Evolutionary conservation across 345 rosid species (phyloP).

Genomic region (Crucihimalaya himalaica): DNA sequence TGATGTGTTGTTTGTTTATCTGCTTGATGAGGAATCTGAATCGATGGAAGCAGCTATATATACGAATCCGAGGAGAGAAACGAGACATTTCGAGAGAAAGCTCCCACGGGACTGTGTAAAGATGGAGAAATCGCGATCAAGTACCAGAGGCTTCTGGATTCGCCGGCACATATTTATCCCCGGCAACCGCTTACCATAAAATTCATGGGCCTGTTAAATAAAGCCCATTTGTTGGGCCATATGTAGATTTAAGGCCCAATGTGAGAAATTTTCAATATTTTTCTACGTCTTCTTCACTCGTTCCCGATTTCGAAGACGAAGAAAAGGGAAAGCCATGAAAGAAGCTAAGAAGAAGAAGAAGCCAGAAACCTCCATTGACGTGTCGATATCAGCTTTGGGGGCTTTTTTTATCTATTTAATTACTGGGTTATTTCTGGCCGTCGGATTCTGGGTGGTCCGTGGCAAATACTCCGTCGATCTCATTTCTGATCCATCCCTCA

Average conservation of each 20-base stretch:
- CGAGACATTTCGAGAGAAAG: slow-evolving; percentile 27
- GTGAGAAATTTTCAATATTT: neutral
- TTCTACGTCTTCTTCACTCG: neutral
- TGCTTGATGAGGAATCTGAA: slow-evolving; percentile 2
- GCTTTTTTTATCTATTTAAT: slow-evolving; percentile 45
- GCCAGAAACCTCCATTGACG: slow-evolving; percentile 9
- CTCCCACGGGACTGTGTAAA: slow-evolving; percentile 12
- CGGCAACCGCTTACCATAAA: neutral
- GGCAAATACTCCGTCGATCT: slow-evolving; percentile 52
- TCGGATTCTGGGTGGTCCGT: slow-evolving; percentile 55
- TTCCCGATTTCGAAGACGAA: neutral
- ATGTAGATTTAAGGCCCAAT: neutral
- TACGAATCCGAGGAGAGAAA: neutral
- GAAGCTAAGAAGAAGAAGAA: slow-evolving; percentile 33
- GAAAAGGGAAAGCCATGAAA: slow-evolving; percentile 5
- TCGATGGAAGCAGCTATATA: slow-evolving; percentile 33
- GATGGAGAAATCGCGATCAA: slow-evolving; percentile 9
- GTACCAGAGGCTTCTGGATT: slow-evolving; percentile 37
- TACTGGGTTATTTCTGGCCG: slow-evolving; percentile 49
- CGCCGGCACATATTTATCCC: slow-evolving; percentile 9
- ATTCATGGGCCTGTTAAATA: neutral
- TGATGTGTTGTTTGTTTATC: neutral
- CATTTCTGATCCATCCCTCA: slow-evolving; percentile 58
- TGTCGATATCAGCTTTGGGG: slow-evolving; percentile 34
- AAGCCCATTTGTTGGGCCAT: slow-evolving; percentile 1